Base-by-base conservation (phyloP, 805 yeast species). In the Phaffomyces thermotolerans region DNA sequence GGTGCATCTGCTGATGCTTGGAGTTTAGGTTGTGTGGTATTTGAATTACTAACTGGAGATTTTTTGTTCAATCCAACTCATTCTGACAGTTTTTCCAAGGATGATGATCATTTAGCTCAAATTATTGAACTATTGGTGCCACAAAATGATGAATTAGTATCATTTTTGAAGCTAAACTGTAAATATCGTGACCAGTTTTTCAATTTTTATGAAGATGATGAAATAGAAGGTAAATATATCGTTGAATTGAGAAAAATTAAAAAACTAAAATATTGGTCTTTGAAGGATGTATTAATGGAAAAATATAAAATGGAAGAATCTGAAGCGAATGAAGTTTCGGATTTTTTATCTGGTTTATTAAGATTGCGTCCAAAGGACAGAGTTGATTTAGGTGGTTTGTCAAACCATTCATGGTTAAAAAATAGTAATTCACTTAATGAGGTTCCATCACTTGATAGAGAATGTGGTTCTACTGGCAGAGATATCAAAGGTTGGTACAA, bases 231-330 rank as follows among this genome's bases (percentile, higher is more conserved):
- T 6, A 29, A 35, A 3, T 24, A n/a, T 23, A 22, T 37, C 17
- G 29, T 42, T 34, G 36, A 43, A 32, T n/a, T 87, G 51, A 73
- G 79, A 45, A 73, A 80, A 51, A 87, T 87, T 45, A 72, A 72
- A 42, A 79, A 76, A 57, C 67, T 88, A 46, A 82, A 83, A 60
- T 87, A 80, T 30, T 88, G 96, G 95, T 75, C 80, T 3, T 69
- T 88, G 50, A 67, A 70, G 42, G 78, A 75, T 44, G 95, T 88
- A 3, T 67, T 87, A 38, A 67, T 68, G 39, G 89, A 87, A 52
- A 88, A 88, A 65, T 87, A 87, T 59, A 79, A 79, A 46, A 76
- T 81, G 57, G 64, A 75, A 24, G 70, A 69, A 33, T 63, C 67
- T 9, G 80, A 78, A 38, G 81, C 91, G 8, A 45, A 49, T 31